Percentiles rank a stretch among this genome's conserved stretches.
These are phyloP conservation scores for Colletotrichum sp. DNA, from an alignment of 2,329 filamentous ascomycete species.

Conservation along the genomic window DNA sequence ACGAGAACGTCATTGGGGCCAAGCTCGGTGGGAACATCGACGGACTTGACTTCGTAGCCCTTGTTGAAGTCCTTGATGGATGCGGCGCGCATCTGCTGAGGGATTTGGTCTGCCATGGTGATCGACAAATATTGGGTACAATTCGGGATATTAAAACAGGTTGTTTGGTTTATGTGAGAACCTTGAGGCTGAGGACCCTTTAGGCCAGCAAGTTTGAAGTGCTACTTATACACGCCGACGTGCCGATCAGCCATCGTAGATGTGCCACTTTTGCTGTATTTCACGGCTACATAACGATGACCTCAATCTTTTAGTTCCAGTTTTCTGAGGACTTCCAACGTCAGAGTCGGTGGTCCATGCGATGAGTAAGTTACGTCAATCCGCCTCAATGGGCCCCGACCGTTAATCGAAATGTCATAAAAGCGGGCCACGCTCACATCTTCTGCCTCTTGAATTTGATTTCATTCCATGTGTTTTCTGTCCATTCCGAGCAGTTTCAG, in stretches of 20 bases:
- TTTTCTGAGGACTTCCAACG: not conserved
- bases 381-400: not conserved
- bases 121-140: no score
- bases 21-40: conserved; percentile 19
- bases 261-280: not conserved
- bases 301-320: not conserved
- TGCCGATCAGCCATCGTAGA: not conserved
- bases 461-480: not conserved
- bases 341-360: not conserved
- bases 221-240: not conserved
- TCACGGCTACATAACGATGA: not conserved
- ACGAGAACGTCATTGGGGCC: conserved; percentile 22
- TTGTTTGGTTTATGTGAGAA: not conserved
- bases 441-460: not conserved
- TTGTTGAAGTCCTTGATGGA: conserved; percentile 28
- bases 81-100: conserved; percentile 34
- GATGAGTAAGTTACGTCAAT: not conserved
- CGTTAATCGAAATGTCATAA: not conserved
- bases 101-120: conserved; percentile 19
- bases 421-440: not conserved
- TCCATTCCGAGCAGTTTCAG: not conserved
- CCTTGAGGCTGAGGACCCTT: not conserved
- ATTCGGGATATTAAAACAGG: not conserved
- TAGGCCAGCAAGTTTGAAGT: not conserved
- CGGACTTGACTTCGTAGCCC: conserved; percentile 16